Evolutionary conservation across 768 basidiomycete genomes (phyloP).

Genomic region (Pholiota conissans): DNA sequence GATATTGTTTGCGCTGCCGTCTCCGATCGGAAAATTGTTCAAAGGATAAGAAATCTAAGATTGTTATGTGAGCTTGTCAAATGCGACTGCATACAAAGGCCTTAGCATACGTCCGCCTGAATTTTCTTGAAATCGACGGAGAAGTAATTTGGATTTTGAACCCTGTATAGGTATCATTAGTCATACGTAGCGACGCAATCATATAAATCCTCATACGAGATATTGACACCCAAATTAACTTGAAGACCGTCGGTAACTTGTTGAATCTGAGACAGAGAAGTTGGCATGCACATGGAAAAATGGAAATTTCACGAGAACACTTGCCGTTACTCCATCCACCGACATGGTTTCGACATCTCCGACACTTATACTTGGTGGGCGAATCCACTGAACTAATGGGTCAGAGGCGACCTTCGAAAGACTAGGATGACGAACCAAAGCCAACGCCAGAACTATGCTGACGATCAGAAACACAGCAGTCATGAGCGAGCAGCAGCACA

Average conservation of each 20-base stretch:
- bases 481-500: conserved; percentile 78
- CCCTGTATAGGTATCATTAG: conserved; percentile 38
- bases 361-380: conserved; percentile 68
- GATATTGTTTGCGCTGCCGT: conserved; percentile 49
- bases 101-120: conserved; percentile 49
- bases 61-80: not conserved
- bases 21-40: conserved; percentile 66
- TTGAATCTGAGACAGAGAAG: conserved; percentile 28
- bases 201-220: conserved; percentile 49
- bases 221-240: conserved; percentile 63
- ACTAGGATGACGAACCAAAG: conserved; percentile 49
- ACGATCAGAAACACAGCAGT: conserved; percentile 62
- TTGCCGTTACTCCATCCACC: conserved; percentile 44
- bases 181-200: conserved; percentile 4
- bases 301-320: conserved; percentile 6
- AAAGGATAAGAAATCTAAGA: conserved; percentile 74
- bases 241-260: conserved; percentile 40
- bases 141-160: conserved; percentile 83
- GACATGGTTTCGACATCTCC: conserved; percentile 45
- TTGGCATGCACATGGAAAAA: conserved; percentile 18
- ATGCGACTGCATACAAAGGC: not conserved
- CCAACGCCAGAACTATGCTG: conserved; percentile 64
- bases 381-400: conserved; percentile 58
- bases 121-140: conserved; percentile 64
- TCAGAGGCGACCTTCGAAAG: not conserved